These are phyloP conservation scores for Tribonema minus DNA, from an alignment of 108 stramenopile genomes.

Conservation along the genomic window DNA sequence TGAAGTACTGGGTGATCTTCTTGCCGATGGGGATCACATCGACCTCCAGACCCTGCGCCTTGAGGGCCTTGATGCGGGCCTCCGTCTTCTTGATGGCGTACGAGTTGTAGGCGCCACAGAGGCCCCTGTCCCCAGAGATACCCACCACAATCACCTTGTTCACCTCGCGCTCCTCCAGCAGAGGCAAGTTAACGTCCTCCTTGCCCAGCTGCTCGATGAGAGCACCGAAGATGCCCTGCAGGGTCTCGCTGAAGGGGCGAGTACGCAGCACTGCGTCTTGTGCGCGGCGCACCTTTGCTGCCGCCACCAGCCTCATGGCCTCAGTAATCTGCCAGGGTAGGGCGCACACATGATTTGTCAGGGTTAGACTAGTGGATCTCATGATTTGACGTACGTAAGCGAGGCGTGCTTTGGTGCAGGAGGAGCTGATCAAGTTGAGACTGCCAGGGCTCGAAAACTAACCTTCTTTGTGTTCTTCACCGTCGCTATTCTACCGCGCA, in stretches of 20 bases:
- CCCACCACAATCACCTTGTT: slow-evolving; percentile 85
- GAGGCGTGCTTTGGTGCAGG: too few species aligned
- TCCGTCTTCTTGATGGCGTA: slow-evolving; percentile 94
- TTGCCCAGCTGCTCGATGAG: slow-evolving; percentile 65
- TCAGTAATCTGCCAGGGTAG: too few species aligned
- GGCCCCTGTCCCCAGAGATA: slow-evolving; percentile 87
- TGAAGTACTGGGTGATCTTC: slow-evolving; percentile 82
- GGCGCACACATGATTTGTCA: too few species aligned
- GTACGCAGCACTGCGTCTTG: slow-evolving; percentile 89
- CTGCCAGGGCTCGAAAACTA: too few species aligned
- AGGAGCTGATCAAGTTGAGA: too few species aligned
- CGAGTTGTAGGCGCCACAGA: slow-evolving; percentile 94
- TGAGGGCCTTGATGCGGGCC: slow-evolving; percentile 74
- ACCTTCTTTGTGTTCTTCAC: slow-evolving; percentile 53
- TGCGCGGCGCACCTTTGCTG: slow-evolving; percentile 93
- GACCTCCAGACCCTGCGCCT: slow-evolving; percentile 70
- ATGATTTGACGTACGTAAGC: slow-evolving; percentile 70
- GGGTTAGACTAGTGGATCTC: too few species aligned
- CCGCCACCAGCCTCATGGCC: slow-evolving; percentile 97
- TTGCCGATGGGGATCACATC: slow-evolving; percentile 83
- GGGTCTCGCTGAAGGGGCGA: slow-evolving; percentile 89
- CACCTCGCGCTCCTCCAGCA: slow-evolving; percentile 86
- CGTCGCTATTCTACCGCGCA: too few species aligned
- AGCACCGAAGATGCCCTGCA: slow-evolving; percentile 88
- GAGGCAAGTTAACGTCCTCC: slow-evolving; percentile 83